phyloP scores from a whole-genome alignment of 768 basidiomycete genomes.

The Xerocomus brunneocitrinus region DNA sequence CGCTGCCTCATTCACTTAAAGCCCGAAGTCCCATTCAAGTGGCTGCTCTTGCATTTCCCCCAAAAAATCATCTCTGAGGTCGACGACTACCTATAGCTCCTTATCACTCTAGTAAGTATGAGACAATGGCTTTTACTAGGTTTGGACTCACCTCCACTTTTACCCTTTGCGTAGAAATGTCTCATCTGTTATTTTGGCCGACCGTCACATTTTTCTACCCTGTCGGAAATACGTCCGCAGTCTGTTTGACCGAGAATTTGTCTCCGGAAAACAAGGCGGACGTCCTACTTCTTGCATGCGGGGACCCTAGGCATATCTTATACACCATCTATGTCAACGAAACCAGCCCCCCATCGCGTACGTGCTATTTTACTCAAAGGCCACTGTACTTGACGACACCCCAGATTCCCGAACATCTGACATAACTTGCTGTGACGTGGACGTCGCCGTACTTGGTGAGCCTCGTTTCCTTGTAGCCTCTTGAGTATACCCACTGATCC shows the following conservation, averaged over 20 bases:
- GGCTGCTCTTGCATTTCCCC: neutral
- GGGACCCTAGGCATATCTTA: slow-evolving; percentile 49
- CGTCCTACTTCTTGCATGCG: slow-evolving; percentile 51
- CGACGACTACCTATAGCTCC: neutral
- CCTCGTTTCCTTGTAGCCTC: neutral
- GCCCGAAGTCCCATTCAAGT: neutral
- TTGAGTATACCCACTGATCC: neutral
- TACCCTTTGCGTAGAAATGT: slow-evolving; percentile 7
- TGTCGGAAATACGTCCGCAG: slow-evolving; percentile 53
- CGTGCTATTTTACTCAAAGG: neutral
- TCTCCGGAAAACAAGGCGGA: slow-evolving; percentile 36
- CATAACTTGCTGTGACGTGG: slow-evolving; percentile 30
- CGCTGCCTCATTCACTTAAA: neutral
- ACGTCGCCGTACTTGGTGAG: slow-evolving; percentile 25
- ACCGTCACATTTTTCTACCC: slow-evolving; percentile 47
- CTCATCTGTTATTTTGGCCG: slow-evolving; percentile 16
- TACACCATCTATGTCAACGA: slow-evolving; percentile 37
- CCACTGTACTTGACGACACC: neutral
- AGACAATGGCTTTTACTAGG: too few species aligned
- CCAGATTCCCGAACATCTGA: slow-evolving; percentile 19
- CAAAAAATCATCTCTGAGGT: neutral
- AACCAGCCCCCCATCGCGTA: slow-evolving; percentile 3
- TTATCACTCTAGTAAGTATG: neutral
- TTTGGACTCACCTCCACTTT: neutral
- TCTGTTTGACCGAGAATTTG: slow-evolving; percentile 44